Base-by-base conservation (phyloP, 108 stramenopile species). In the Fragilaria crotonensis region DNA sequence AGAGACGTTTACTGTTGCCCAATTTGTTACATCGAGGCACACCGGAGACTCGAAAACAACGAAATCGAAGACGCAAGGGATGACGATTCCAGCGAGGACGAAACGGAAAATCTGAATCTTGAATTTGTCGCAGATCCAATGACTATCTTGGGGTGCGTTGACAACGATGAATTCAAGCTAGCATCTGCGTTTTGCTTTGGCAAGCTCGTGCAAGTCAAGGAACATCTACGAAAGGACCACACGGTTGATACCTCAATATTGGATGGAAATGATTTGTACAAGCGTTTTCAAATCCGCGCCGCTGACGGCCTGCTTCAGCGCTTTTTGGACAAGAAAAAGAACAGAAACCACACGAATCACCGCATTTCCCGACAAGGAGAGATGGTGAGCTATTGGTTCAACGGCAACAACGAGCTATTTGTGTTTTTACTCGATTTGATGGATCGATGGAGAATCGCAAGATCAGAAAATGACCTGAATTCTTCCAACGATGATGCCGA, bases 1-100 rank as follows among this genome's bases (percentile, higher is more conserved):
- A 56, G 64, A 28, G 89, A 90, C 60, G 32, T 86, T 4, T 90
- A 87, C 58, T 76, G 64, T 45, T 90, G 89, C 51, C 89, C 89
- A 3, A 45, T 90, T 45, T 90, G 89, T 52, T 90, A 85, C 45
- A 61, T 56, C 0, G 83, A 81, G 48, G 75, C 79, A 0, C 77
- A 90, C 45, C 61, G 64, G 9, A 41, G 73, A 25, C 30, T 62
- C 21, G 73, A 52, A 4, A 67, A 72, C 11, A 58, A 66, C 23
- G 61, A 66, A 33, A 31, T 62, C 11, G 67, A 68, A 5, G n/a
- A n/a, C n/a, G n/a, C n/a, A n/a, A n/a, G n/a, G n/a, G 71, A 46
- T 22, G 78, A 72, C 48, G 73, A 68, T 57, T 66, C 72, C 26
- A 41, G 36, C 32, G 66, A 73, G 33, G 70, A 60, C 9, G 64